A percentile compares a stretch with the other conserved stretches of the same genome.
Evolutionary conservation across 495 filamentous ascomycete species (phyloP).

Genomic region (Xanthoparmelia taractica): DNA sequence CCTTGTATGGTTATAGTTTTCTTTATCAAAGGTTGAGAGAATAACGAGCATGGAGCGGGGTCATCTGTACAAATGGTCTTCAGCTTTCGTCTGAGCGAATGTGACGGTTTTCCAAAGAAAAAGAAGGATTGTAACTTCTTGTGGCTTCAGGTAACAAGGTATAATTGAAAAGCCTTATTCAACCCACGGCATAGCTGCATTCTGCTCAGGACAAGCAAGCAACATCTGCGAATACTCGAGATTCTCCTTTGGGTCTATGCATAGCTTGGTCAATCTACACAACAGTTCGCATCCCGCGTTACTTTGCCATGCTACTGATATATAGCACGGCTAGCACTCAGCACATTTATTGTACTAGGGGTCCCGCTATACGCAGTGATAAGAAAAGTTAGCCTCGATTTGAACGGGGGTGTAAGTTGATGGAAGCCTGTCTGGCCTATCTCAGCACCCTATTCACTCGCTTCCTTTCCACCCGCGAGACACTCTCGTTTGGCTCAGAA

Average conservation of each 20-base stretch:
- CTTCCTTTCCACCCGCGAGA: too few species aligned
- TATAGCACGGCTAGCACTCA: conserved; percentile 17
- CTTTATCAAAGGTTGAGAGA: background rate
- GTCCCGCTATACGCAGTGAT: conserved; percentile 1
- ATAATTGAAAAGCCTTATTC: background rate
- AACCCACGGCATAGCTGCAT: background rate
- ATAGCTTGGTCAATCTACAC: background rate
- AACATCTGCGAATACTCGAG: background rate
- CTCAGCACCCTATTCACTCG: too few species aligned
- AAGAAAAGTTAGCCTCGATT: background rate
- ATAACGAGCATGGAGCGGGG: background rate
- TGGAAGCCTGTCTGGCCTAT: background rate
- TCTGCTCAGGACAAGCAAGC: background rate
- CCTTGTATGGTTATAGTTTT: background rate
- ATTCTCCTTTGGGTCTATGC: background rate
- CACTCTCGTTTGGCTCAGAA: too few species aligned
- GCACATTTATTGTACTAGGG: conserved; percentile 20
- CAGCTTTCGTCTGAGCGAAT: background rate
- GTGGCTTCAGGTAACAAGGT: background rate
- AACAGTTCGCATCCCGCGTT: background rate
- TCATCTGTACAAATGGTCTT: background rate
- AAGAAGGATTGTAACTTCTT: background rate
- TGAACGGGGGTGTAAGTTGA: too few species aligned
- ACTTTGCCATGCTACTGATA: conserved; percentile 10
- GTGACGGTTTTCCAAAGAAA: background rate